Evolutionary conservation across 352 stramenopile species (phyloP).

Genomic region (Sclerospora graminicola): DNA sequence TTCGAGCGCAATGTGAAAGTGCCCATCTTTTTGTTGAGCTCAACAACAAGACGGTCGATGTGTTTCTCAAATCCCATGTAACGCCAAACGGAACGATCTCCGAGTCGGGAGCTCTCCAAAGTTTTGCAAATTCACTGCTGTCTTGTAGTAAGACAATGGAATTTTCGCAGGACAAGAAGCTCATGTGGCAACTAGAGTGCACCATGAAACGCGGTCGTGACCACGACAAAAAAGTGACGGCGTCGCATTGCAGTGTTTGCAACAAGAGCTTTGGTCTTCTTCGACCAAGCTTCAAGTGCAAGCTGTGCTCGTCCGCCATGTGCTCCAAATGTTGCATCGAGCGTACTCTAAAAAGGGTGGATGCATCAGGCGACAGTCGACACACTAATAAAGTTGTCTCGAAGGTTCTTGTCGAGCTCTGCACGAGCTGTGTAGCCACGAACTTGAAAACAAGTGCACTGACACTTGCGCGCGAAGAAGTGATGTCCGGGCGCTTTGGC

Average conservation of each 20-base stretch:
- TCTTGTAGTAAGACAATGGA: constrained; percentile 33
- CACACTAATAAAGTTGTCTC: constrained; percentile 26
- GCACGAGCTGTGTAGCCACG: constrained; percentile 23
- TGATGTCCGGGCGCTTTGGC: constrained; percentile 24
- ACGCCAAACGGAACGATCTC: constrained; percentile 21
- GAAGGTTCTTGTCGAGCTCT: constrained; percentile 27
- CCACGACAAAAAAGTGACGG: constrained; percentile 10
- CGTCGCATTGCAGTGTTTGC: constrained; percentile 32
- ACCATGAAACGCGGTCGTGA: constrained; percentile 10
- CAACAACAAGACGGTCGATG: constrained; percentile 21
- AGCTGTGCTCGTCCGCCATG: constrained; percentile 34
- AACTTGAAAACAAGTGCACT: constrained; percentile 24
- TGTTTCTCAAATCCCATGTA: constrained; percentile 28
- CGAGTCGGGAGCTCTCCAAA: constrained; percentile 19
- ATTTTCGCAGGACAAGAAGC: constrained; percentile 45
- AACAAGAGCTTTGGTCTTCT: constrained; percentile 28
- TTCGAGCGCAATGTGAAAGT: constrained; percentile 28
- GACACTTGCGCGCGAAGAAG: constrained; percentile 39
- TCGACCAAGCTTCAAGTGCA: constrained; percentile 25
- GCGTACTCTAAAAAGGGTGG: constrained; percentile 28
- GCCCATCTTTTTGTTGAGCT: constrained; percentile 32
- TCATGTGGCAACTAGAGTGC: constrained; percentile 29
- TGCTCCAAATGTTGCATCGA: constrained; percentile 37
- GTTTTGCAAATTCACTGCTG: constrained; percentile 27
- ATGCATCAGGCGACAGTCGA: constrained; percentile 18